phyloP scores from a whole-genome alignment of 768 basidiomycete genomes.

The Lactarius vividus region DNA sequence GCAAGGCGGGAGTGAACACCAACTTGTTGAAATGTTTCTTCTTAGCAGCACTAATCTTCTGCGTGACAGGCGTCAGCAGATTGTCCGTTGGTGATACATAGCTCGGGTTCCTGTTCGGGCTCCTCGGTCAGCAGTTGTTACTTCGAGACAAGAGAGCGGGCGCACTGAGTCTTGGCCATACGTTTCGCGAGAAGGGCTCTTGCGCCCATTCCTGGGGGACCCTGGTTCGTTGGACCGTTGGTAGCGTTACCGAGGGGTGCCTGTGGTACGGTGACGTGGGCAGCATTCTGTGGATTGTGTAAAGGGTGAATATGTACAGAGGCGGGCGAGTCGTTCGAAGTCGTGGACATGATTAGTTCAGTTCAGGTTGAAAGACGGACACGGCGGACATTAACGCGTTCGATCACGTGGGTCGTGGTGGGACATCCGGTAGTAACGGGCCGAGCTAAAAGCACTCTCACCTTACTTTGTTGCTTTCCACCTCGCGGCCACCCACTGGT shows the following conservation, averaged over 20 bases:
- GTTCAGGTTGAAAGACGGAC: neutral
- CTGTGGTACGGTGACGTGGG: conserved; percentile 73
- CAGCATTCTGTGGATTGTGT: conserved; percentile 81
- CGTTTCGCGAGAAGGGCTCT: conserved; percentile 93
- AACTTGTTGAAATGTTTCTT: conserved; percentile 94
- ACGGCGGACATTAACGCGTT: conserved; percentile 17
- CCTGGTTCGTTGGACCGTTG: conserved; percentile 51
- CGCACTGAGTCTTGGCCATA: conserved; percentile 85
- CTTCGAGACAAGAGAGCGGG: conserved; percentile 26
- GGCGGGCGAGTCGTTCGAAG: conserved; percentile 66
- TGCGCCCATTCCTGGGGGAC: conserved; percentile 68
- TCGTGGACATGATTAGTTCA: conserved; percentile 48
- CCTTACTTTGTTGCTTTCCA: neutral
- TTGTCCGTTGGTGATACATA: conserved; percentile 94
- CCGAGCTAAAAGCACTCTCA: neutral
- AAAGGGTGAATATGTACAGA: conserved; percentile 67
- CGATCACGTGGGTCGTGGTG: conserved; percentile 3
- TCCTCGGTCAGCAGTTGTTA: neutral
- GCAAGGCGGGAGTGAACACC: conserved; percentile 31
- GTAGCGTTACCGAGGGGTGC: conserved; percentile 72
- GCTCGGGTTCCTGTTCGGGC: conserved; percentile 66
- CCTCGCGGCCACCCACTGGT: neutral
- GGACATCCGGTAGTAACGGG: neutral
- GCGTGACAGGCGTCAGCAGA: conserved; percentile 89
- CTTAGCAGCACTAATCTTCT: conserved; percentile 87